Base-by-base conservation (phyloP, 257 asterid species). In the Salvia rosmarinus region DNA sequence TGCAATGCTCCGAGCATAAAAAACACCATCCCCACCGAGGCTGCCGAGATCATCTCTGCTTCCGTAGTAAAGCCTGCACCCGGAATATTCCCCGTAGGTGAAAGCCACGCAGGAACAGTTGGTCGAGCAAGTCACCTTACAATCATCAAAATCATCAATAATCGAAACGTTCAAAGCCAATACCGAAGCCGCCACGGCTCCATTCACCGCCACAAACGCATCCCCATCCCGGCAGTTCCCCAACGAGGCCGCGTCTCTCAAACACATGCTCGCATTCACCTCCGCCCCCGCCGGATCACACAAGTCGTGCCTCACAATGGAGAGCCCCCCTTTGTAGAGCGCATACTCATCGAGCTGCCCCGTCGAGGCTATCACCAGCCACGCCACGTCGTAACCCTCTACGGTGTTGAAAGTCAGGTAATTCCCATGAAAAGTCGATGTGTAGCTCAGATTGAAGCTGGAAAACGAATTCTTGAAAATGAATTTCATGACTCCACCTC, bases 351-450 rank as follows among this genome's bases (percentile, higher is more conserved):
- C 59, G 19, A 70, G 47, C 51, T 70, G 68, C 47, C 67, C 75
- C 1, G 75, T n/a, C 12, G 68, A 70, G 59, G 75, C 67, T 16
- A 70, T 57, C 9, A 43, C 75, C 67, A 70, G 20, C 75, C 75
- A 70, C 0, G 75, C 43, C 57, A 70, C 28, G 34, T 40, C 34
- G 16, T 55, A 56, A 5, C 52, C 30, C 3, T 40, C 56, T 0
- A 40, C 6, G 10, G 42, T 40, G 10, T 42, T 55, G 30, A 37
- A 39, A 23, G 43, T 55, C 30, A 55, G 56, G 66, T 69, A 69
- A 21, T 42, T 70, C 13, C 25, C 75, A 28, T 57, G 40, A 4
- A 20, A 3, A 19, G 57, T 69, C 5, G 74, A 69, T 3, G 66
- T 39, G 17, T 55, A 19, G 16, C 68, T 69, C 44, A 55, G 44